Evolutionary conservation across 2,329 filamentous ascomycete species (phyloP).

Genomic region (Fusarium beomiforme): DNA sequence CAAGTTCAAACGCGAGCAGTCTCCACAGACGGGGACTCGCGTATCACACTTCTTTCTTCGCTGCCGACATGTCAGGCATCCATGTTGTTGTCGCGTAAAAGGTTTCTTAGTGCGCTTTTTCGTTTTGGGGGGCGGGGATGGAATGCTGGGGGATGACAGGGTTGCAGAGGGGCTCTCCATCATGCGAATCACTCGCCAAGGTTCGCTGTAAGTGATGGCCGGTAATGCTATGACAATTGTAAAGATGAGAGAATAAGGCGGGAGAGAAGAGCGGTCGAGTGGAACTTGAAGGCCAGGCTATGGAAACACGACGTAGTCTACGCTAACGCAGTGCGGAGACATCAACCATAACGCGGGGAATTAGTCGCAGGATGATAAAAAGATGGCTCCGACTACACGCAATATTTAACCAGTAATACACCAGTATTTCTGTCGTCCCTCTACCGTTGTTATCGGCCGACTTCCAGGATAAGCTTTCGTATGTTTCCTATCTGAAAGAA

Average conservation of each 20-base stretch:
- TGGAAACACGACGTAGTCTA: background rate
- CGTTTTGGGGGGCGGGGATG: rapidly evolving
- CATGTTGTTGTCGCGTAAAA: background rate
- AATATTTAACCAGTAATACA: rapidly evolving
- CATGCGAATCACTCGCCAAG: background rate
- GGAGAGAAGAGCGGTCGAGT: background rate
- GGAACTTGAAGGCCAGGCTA: background rate
- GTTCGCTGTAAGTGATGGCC: background rate
- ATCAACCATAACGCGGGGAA: background rate
- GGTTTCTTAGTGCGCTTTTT: background rate
- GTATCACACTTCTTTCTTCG: background rate
- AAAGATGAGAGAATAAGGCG: background rate
- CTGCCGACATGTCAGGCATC: background rate
- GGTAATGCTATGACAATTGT: background rate
- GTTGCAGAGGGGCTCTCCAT: background rate
- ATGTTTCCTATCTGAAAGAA: background rate
- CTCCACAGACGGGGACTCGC: background rate
- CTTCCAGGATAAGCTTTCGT: background rate
- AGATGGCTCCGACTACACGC: rapidly evolving
- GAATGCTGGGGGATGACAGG: background rate
- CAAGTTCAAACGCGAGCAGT: background rate
- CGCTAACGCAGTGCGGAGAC: background rate
- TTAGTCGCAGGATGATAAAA: background rate
- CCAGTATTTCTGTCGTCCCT: background rate
- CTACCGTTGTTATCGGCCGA: background rate